Percentiles rank a stretch among this genome's conserved stretches.
Conservation (phyloP, 163 green algal genomes). For the Smithsoniella earleae region DNA sequence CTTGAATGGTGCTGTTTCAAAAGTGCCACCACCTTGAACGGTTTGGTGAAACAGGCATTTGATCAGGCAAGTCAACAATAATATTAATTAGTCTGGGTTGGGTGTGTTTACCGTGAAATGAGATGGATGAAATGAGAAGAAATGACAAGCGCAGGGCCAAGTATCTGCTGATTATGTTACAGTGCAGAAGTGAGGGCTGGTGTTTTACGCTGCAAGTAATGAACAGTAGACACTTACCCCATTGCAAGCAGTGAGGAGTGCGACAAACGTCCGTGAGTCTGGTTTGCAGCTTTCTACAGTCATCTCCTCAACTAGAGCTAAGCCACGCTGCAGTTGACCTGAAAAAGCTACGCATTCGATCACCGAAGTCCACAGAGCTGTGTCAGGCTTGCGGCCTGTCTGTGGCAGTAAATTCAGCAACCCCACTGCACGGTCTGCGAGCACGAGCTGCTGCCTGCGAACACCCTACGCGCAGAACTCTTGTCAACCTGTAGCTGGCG, state of each 20-base stretch:
- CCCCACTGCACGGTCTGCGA: constrained; percentile 18
- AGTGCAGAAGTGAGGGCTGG: too few species aligned
- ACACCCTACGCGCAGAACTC: neutral
- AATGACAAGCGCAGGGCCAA: too few species aligned
- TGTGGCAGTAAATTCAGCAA: neutral
- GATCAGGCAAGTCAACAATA: too few species aligned
- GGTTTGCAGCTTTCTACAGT: neutral
- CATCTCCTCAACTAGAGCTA: constrained; percentile 11
- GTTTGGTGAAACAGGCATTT: too few species aligned
- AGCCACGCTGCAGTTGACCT: neutral
- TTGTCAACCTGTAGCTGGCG: neutral
- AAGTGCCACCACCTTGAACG: too few species aligned
- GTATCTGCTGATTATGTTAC: too few species aligned
- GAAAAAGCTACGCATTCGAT: constrained; percentile 18
- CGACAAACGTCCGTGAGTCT: constrained; percentile 15
- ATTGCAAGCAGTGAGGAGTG: constrained; percentile 23
- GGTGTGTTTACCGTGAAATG: too few species aligned
- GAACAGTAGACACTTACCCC: too few species aligned
- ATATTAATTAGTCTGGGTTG: too few species aligned
- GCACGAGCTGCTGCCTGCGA: constrained; percentile 19
- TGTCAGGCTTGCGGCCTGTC: neutral
- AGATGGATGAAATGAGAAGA: too few species aligned
- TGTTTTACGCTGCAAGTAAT: too few species aligned
- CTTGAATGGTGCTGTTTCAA: too few species aligned
- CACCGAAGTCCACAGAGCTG: neutral